Evolutionary conservation across 371 early-diverging fungal species (phyloP), one percentile per base, ranked within the genome.

Genomic region (Apophysomyces ossiformis): DNA sequence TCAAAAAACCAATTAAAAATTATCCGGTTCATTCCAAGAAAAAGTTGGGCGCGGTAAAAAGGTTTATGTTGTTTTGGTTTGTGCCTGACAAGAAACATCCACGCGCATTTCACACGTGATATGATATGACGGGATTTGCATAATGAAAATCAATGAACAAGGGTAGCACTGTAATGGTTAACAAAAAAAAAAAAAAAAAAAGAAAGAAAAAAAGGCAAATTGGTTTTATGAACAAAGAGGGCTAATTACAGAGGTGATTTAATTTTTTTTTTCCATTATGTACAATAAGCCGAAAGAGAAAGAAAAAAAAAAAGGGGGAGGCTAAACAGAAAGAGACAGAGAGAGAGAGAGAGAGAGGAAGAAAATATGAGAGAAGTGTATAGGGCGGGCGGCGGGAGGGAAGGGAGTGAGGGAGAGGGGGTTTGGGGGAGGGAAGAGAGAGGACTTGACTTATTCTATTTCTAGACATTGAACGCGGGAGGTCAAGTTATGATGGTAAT

Each of bases 401-500:
- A 26, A 26, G 32, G 2, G 32, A 3, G 32, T 1, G 32, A 26
- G 13, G 4, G 0, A n/a, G n/a, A n/a, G n/a, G n/a, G n/a, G n/a
- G n/a, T n/a, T n/a, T n/a, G n/a, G n/a, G 1, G 32, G 32, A n/a
- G 1, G 32, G 3, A 26, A 26, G 32, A 2, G 32, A 3, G 32
- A 38, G 45, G 45, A 16, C 18, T 54, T 16, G 7, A 44, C 32
- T 47, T 44, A 60, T 62, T 62, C 62, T 62, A 45, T 47, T 62
- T 62, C 62, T 47, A 62, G 37, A 46, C 61, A 61, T 39, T 45
- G 61, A 46, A 62, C 46, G 36, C 46, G 62, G n/a, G 37, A 46
- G 47, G 37, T 46, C 39, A 58, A 58, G 58, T 37, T 38, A 26
- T 26, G 32, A 26, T 26, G 32, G 32, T 26, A 26, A 26, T 26